Conservation (phyloP, 1,284 basidiomycete species). For the Trichosporon sp. region DNA sequence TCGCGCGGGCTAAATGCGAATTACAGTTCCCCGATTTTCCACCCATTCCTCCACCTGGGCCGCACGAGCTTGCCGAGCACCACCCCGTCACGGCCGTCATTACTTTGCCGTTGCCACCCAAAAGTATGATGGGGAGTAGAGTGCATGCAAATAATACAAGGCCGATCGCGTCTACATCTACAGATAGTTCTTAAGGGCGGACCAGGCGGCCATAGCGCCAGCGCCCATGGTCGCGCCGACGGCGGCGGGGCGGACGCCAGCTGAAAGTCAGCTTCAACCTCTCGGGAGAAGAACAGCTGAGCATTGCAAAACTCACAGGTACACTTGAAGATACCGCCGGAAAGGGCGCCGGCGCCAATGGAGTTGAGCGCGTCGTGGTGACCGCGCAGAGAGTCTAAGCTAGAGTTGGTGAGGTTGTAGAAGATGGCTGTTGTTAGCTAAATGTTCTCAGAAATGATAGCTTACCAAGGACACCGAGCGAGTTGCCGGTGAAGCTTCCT, state of each 20-base stretch:
- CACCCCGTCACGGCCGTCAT: no score
- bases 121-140: conserved; percentile 16
- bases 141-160: conserved; percentile 26
- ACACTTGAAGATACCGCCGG: conserved; percentile 89
- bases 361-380: conserved; percentile 89
- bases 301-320: conserved; percentile 67
- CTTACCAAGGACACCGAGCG: conserved; percentile 90
- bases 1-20: background rate
- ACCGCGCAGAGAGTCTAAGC: conserved; percentile 83
- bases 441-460: conserved; percentile 26
- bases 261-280: conserved; percentile 60
- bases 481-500: conserved; percentile 97
- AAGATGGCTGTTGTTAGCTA: conserved; percentile 70
- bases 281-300: conserved; percentile 10
- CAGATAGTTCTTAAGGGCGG: conserved; percentile 75
- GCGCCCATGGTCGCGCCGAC: conserved; percentile 88
- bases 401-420: conserved; percentile 95
- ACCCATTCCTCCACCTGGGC: background rate
- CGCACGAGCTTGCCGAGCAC: no score
- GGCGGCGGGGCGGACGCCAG: conserved; percentile 84
- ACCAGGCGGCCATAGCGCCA: conserved; percentile 85
- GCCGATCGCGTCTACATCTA: conserved; percentile 30
- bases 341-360: conserved; percentile 87
- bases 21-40: conserved; percentile 1
- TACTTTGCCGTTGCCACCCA: background rate